A percentile compares a stretch with the other conserved stretches of the same genome.
These are phyloP conservation scores for Nicotiana otophora DNA, from an alignment of 257 asterid genomes.

Conservation along the genomic window DNA sequence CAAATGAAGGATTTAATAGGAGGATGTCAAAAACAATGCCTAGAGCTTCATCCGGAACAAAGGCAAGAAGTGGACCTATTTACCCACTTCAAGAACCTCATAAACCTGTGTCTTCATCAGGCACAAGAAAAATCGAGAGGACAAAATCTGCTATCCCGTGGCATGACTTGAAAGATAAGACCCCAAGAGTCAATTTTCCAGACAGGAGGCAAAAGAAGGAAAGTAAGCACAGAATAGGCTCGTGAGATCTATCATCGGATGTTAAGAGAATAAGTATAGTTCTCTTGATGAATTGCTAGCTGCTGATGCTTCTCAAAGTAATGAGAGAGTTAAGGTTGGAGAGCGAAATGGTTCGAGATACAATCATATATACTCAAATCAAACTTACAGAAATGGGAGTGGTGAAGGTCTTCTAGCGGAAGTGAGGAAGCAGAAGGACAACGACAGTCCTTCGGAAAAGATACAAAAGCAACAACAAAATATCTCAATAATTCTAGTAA, in stretches of 20 bases:
- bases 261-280: conserved; percentile 23
- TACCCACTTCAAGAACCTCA: conserved; percentile 15
- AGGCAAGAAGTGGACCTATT: conserved; percentile 25
- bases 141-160: conserved; percentile 51
- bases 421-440: conserved; percentile 16
- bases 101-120: conserved; percentile 28
- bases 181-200: conserved; percentile 23
- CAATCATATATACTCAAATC: conserved; percentile 32
- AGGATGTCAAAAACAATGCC: conserved; percentile 40
- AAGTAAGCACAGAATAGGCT: conserved; percentile 20
- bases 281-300: conserved; percentile 21
- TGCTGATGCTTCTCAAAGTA: conserved; percentile 22
- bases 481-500: conserved; percentile 25
- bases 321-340: conserved; percentile 52
- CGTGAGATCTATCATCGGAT: conserved; percentile 19
- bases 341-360: conserved; percentile 11
- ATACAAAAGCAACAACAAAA: conserved; percentile 16
- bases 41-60: conserved; percentile 37
- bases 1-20: conserved; percentile 62
- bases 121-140: conserved; percentile 35
- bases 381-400: conserved; percentile 28
- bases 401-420: conserved; percentile 13
- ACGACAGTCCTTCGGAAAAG: conserved; percentile 2
- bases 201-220: conserved; percentile 17
- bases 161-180: conserved; percentile 18